Conservation (phyloP, 2,329 filamentous ascomycete species). For the Fusarium foetens region DNA sequence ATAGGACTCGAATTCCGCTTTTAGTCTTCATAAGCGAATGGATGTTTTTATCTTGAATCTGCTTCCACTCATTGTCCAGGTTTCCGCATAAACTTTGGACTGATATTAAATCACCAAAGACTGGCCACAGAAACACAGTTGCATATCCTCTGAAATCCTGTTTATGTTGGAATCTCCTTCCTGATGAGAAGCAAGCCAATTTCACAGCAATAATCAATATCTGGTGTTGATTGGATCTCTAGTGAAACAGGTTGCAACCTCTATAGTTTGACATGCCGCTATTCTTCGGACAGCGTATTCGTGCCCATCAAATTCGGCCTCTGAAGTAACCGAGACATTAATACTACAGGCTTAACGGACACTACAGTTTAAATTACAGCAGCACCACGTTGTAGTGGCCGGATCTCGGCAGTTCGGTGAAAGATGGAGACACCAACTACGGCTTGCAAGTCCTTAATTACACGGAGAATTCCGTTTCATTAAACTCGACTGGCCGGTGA, state of each 20-base stretch:
- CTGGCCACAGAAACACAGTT: neutral
- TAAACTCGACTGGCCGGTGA: rapidly evolving
- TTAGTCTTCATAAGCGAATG: neutral
- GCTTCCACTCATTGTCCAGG: neutral
- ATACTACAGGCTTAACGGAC: neutral
- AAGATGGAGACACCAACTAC: neutral
- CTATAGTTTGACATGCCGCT: neutral
- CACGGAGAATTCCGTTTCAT: no score
- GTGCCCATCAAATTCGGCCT: neutral
- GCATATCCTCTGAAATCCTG: neutral
- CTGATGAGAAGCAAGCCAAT: no score
- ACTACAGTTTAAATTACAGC: neutral
- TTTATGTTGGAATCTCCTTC: neutral
- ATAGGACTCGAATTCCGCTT: neutral
- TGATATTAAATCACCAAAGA: neutral
- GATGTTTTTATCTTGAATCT: neutral
- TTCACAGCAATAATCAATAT: no score
- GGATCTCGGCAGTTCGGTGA: neutral
- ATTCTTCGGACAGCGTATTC: neutral
- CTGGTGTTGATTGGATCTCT: neutral
- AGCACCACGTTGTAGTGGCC: neutral
- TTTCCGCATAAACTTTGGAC: neutral
- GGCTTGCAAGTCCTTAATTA: rapidly evolving
- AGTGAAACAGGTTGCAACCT: neutral
- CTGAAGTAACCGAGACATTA: neutral